phyloP scores from a whole-genome alignment of 495 filamentous ascomycete species.

The Lentithecium fluviatile region DNA sequence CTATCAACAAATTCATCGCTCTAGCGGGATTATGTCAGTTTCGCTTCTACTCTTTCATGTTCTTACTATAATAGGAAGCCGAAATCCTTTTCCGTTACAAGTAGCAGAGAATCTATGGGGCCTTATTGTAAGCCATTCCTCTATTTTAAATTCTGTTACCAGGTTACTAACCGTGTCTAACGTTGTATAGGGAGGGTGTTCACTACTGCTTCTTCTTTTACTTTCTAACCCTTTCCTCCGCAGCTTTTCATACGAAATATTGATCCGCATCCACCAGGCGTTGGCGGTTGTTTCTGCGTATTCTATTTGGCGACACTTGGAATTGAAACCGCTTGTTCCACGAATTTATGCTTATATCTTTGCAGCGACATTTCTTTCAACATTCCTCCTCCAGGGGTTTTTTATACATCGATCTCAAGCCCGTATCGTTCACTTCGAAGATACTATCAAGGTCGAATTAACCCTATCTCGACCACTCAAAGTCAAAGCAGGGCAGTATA shows the following conservation, averaged over 20 bases:
- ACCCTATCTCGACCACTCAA: conserved; percentile 11
- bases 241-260: conserved; percentile 18
- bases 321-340: conserved; percentile 17
- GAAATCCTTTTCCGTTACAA: conserved; percentile 15
- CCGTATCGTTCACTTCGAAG: conserved; percentile 11
- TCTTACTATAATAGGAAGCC: conserved; percentile 19
- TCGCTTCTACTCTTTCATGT: conserved; percentile 12
- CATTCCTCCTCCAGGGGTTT: conserved; percentile 11
- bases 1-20: conserved; percentile 18
- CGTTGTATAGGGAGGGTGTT: conserved; percentile 2
- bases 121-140: conserved; percentile 18
- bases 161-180: conserved; percentile 12
- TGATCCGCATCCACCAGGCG: conserved; percentile 12
- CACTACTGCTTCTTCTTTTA: conserved; percentile 13
- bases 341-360: conserved; percentile 20
- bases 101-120: conserved; percentile 12
- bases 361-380: conserved; percentile 15
- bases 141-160: conserved; percentile 16
- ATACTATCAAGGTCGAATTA: conserved; percentile 15
- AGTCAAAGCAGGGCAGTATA: conserved; percentile 13
- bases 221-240: conserved; percentile 12
- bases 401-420: conserved; percentile 19
- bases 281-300: conserved; percentile 14
- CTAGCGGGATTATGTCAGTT: conserved; percentile 18
- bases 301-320: conserved; percentile 17